Evolutionary conservation across 2,329 filamentous ascomycete genomes (phyloP).

Genomic region (Amauroascus verrucosus): DNA sequence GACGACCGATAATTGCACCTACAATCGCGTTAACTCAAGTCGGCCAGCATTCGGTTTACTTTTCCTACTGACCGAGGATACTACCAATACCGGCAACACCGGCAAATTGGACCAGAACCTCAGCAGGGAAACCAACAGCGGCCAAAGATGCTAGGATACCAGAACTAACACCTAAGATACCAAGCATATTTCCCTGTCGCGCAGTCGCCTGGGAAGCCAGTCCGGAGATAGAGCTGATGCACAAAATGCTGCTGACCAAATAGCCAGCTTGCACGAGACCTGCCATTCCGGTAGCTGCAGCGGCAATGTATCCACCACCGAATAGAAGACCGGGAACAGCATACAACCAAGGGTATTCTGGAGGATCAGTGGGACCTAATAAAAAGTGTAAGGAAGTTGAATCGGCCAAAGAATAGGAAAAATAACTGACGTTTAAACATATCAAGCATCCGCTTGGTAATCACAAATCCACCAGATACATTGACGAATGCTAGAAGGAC

Average conservation of each 20-base stretch:
- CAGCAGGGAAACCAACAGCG: conserved; percentile 68
- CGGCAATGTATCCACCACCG: conserved; percentile 69
- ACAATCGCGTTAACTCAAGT: conserved; percentile 11
- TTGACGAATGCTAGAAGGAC: conserved; percentile 82
- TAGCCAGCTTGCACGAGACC: conserved; percentile 83
- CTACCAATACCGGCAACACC: conserved; percentile 62
- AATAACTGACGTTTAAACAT: conserved; percentile 61
- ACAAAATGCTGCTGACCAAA: conserved; percentile 71
- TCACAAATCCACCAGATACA: conserved; percentile 77
- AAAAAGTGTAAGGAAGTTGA: background rate
- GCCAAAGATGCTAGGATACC: conserved; percentile 74
- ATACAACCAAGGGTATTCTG: conserved; percentile 82
- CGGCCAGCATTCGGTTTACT: too few relatives aligned
- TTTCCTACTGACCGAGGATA: conserved; percentile 42
- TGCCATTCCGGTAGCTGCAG: conserved; percentile 69
- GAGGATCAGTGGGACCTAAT: conserved; percentile 66
- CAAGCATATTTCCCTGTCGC: conserved; percentile 73
- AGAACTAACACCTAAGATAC: conserved; percentile 72
- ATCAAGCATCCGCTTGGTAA: conserved; percentile 87
- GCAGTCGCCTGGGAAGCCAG: conserved; percentile 75
- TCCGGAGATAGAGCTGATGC: conserved; percentile 70
- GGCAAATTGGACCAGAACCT: conserved; percentile 71
- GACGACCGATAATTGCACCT: conserved; percentile 67
- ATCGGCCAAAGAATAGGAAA: background rate
- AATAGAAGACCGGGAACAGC: conserved; percentile 66